A percentile compares a stretch with the other conserved stretches of the same genome.
Evolutionary conservation across 2,329 filamentous ascomycete genomes (phyloP).

Genomic region (Didymella arachidicola): DNA sequence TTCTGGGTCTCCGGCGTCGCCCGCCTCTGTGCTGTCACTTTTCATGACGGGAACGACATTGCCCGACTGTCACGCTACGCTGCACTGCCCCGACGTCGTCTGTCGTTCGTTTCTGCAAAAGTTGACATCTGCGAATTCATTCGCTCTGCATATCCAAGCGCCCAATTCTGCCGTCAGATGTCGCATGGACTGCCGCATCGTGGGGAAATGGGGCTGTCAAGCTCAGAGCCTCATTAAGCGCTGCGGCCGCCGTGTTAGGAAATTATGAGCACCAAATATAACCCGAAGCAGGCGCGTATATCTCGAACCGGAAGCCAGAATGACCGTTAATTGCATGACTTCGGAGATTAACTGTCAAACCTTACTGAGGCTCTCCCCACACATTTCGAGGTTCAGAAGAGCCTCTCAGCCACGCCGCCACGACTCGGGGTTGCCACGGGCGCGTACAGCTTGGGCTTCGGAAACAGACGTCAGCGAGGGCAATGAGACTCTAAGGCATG

Average conservation of each 20-base stretch:
- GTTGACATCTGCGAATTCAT: slow-evolving; percentile 24
- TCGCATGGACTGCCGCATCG: slow-evolving; percentile 39
- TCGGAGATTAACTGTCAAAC: slow-evolving; percentile 34
- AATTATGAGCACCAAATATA: slow-evolving; percentile 48
- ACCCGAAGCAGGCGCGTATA: slow-evolving; percentile 30
- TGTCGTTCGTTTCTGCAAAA: slow-evolving; percentile 19
- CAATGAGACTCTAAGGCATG: not conserved
- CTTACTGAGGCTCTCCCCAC: slow-evolving; percentile 23
- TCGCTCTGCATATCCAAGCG: slow-evolving; percentile 45
- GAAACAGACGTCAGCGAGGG: not conserved
- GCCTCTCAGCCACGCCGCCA: slow-evolving; percentile 17
- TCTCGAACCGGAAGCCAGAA: slow-evolving; percentile 33
- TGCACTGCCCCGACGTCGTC: slow-evolving; percentile 15
- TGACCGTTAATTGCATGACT: slow-evolving; percentile 42
- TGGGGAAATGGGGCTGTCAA: slow-evolving; percentile 30
- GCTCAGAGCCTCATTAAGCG: slow-evolving; percentile 49
- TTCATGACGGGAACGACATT: slow-evolving; percentile 22
- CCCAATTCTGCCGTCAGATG: slow-evolving; percentile 35
- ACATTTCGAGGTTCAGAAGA: slow-evolving; percentile 16
- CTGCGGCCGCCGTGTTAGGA: slow-evolving; percentile 27
- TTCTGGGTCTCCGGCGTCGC: slow-evolving; percentile 44
- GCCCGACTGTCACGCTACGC: slow-evolving; percentile 35
- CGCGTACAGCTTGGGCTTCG: not conserved
- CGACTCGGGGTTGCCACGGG: slow-evolving; percentile 1
- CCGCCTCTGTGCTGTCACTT: slow-evolving; percentile 35